A percentile compares a stretch with the other conserved stretches of the same genome.
phyloP scores from a whole-genome alignment of 768 basidiomycete species.

The Leccinum fibrillosum region DNA sequence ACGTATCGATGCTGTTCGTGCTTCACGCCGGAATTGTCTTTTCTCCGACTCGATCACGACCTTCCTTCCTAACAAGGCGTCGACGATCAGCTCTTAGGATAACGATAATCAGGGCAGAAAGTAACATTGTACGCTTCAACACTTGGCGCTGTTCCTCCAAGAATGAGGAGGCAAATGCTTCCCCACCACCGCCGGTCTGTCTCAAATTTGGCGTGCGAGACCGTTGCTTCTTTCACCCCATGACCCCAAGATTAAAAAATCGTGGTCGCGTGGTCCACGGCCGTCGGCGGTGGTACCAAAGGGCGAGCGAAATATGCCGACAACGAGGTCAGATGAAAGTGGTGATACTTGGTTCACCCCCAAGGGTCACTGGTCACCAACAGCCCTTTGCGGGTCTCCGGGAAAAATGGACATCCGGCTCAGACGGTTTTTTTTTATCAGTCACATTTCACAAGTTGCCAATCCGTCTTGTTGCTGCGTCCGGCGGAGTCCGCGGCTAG shows the following conservation, averaged over 20 bases:
- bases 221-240: constrained; percentile 5
- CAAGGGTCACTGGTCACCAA: neutral
- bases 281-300: constrained; percentile 4
- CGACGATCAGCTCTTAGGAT: constrained; percentile 10
- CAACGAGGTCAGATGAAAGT: constrained; percentile 19
- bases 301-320: neutral
- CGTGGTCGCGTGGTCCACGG: constrained; percentile 5
- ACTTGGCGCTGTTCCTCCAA: neutral
- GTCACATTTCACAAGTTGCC: neutral
- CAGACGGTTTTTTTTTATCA: neutral
- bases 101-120: constrained; percentile 17
- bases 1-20: neutral
- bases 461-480: neutral
- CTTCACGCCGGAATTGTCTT: constrained; percentile 19
- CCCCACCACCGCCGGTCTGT: constrained; percentile 8
- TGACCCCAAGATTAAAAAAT: constrained; percentile 22
- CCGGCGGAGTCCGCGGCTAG: constrained; percentile 6
- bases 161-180: constrained; percentile 6
- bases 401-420: neutral
- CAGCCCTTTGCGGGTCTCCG: neutral
- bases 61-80: constrained; percentile 19
- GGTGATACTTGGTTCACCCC: neutral
- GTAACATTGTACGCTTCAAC: neutral
- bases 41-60: constrained; percentile 3
- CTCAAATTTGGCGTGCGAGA: constrained; percentile 9